Evolutionary conservation across 441 rosid species (phyloP), one percentile per base, ranked within the genome.

Genomic region (Theobroma grandiflorum): DNA sequence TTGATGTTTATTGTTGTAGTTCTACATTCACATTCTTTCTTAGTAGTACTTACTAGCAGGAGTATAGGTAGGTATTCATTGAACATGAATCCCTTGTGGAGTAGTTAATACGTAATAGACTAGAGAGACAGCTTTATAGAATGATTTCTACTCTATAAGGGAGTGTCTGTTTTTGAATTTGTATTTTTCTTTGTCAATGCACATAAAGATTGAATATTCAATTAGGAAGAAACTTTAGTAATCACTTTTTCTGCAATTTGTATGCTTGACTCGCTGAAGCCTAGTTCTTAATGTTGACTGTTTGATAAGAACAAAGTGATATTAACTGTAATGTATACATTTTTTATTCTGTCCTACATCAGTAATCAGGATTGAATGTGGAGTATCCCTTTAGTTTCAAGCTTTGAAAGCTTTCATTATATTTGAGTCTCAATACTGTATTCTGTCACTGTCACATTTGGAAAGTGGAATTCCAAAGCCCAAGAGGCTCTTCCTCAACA

Each of bases 1-100:
- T 74, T 43, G 58, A 72, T 77, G 45, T 20, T 78, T 20, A 16
- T 81, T 78, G 64, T 81, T 83, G 86, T 81, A 81, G 84, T 81
- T 70, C 38, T 67, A 67, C 38, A n/a, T 57, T 72, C 75, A 77
- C 31, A 50, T 67, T 70, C 79, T 52, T 64, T 33, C 47, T 82
- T 47, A 43, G 55, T 75, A 62, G 53, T 62, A 58, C 62, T 71
- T 74, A 76, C 70, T 47, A 81, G 68, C 64, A 35, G 38, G 69
- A 52, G 31, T 42, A 9, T 33, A 22, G 47, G n/a, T 55, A 76
- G 75, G 63, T 15, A 26, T 33, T 63, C 50, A 57, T 38, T 38
- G 37, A 70, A 45, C 20, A 37, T 38, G 47, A 42, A 63, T 11
- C 63, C 35, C 35, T 67, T n/a, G 72, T 67, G 52, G 53, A 42